Evolutionary conservation across 163 green algal species (phyloP).

Genomic region (Picocystis sp.): DNA sequence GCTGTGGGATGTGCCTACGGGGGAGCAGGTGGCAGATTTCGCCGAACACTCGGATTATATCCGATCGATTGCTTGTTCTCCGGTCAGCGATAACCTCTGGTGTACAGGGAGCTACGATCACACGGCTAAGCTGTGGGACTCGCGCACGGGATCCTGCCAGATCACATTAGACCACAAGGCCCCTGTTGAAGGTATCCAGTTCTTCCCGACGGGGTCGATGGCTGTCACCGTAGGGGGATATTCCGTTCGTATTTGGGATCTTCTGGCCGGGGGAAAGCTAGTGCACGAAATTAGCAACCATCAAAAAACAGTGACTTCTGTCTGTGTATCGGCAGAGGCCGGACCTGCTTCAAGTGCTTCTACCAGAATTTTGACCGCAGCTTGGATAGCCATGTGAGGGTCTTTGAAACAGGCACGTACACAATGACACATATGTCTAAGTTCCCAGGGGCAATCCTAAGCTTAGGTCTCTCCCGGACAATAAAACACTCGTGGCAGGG

Average conservation of each 20-base stretch:
- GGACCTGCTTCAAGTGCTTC: constrained; percentile 19
- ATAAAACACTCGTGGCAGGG: constrained; percentile 58
- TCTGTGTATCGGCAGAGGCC: constrained; percentile 34
- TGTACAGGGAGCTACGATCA: constrained; percentile 86
- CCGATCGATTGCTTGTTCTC: constrained; percentile 34
- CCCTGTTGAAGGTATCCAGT: constrained; percentile 74
- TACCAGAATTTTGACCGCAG: constrained; percentile 68
- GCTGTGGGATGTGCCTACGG: constrained; percentile 18
- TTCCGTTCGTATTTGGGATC: constrained; percentile 69
- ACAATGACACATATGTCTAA: constrained; percentile 50
- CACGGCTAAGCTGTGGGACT: constrained; percentile 78
- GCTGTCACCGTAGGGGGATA: constrained; percentile 47
- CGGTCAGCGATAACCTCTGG: constrained; percentile 37
- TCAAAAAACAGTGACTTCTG: constrained; percentile 81
- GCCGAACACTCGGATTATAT: constrained; percentile 81
- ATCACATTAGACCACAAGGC: constrained; percentile 61
- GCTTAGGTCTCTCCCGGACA: constrained; percentile 53
- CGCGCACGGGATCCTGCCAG: constrained; percentile 27
- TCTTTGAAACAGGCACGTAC: constrained; percentile 74
- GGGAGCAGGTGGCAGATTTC: constrained; percentile 36
- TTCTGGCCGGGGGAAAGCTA: constrained; percentile 44
- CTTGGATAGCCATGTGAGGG: constrained; percentile 83
- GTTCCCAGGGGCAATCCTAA: constrained; percentile 60
- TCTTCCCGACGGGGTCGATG: constrained; percentile 47
- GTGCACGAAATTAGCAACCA: constrained; percentile 58